phyloP scores from a whole-genome alignment of 257 asterid species.

The Solanum acaule region DNA sequence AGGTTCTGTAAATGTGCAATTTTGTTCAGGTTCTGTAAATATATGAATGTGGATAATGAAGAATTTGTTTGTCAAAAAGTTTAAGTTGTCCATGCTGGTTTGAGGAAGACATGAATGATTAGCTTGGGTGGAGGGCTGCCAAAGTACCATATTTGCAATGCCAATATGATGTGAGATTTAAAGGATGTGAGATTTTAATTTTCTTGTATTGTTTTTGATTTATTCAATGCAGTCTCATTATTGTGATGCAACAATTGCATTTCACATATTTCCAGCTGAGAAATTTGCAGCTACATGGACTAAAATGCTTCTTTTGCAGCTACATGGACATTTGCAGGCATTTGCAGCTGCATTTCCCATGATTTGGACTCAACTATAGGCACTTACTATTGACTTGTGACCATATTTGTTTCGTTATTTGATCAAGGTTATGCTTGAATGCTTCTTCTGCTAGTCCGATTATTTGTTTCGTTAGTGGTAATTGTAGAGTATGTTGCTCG shows the following conservation, averaged over 20 bases:
- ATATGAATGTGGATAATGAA: no score
- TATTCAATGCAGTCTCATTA: constrained; percentile 54
- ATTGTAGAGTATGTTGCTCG: no score
- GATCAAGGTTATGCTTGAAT: no score
- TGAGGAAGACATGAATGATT: constrained; percentile 73
- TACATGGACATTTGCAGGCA: constrained; percentile 56
- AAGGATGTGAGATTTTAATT: background rate
- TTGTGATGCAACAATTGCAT: constrained; percentile 90
- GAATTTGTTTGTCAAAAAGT: no score
- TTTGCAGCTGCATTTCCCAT: no score
- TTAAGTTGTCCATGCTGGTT: constrained; percentile 52
- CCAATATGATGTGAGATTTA: constrained; percentile 84
- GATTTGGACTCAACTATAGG: background rate
- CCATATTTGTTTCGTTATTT: background rate
- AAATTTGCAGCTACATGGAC: no score
- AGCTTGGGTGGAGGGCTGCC: constrained; percentile 96
- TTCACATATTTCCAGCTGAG: constrained; percentile 73
- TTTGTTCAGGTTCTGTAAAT: no score
- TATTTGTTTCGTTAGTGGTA: no score
- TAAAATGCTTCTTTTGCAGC: no score
- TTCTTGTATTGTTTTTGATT: background rate
- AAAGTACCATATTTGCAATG: constrained; percentile 92
- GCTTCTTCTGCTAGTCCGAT: no score
- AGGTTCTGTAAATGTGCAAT: no score
- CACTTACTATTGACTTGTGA: background rate